phyloP scores from a whole-genome alignment of 495 filamentous ascomycete species.

The Pyrenopolyporus hunteri region DNA sequence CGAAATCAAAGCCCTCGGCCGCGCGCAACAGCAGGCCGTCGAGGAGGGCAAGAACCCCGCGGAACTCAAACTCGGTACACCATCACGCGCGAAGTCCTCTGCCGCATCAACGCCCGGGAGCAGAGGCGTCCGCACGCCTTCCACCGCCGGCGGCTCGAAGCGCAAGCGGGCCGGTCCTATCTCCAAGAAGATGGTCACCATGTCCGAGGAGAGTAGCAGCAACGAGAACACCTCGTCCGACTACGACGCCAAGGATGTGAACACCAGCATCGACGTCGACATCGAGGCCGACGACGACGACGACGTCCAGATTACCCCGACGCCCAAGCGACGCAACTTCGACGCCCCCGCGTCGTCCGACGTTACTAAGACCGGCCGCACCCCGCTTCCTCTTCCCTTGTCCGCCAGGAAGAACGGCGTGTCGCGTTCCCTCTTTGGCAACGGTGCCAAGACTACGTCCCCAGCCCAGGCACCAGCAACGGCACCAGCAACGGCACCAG shows the following conservation, averaged over 20 bases:
- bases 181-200: slow-evolving; percentile 11
- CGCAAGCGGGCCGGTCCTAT: slow-evolving; percentile 32
- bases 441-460: not conserved
- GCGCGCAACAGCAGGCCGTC: slow-evolving; percentile 45
- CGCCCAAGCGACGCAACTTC: slow-evolving; percentile 22
- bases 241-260: slow-evolving; percentile 34
- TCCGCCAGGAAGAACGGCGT: not conserved
- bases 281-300: slow-evolving; percentile 41
- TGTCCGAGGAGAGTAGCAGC: slow-evolving; percentile 11
- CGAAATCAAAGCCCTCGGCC: slow-evolving; percentile 48
- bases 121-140: slow-evolving; percentile 1
- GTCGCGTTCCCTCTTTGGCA: slow-evolving; percentile 26
- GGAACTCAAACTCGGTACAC: slow-evolving; percentile 1
- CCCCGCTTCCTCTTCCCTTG: not conserved
- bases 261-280: slow-evolving; percentile 42
- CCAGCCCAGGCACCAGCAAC: no score
- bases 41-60: slow-evolving; percentile 39
- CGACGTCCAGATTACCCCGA: slow-evolving; percentile 24
- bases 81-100: not conserved
- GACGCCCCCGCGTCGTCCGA: slow-evolving; percentile 9
- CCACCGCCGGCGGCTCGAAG: slow-evolving; percentile 15
- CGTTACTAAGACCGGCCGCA: not conserved
- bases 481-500: not conserved
- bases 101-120: slow-evolving; percentile 1
- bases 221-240: slow-evolving; percentile 6